Evolutionary conservation across 805 yeast species (phyloP), one percentile per base, ranked within the genome.

Genomic region (Pichia ethanolica): DNA sequence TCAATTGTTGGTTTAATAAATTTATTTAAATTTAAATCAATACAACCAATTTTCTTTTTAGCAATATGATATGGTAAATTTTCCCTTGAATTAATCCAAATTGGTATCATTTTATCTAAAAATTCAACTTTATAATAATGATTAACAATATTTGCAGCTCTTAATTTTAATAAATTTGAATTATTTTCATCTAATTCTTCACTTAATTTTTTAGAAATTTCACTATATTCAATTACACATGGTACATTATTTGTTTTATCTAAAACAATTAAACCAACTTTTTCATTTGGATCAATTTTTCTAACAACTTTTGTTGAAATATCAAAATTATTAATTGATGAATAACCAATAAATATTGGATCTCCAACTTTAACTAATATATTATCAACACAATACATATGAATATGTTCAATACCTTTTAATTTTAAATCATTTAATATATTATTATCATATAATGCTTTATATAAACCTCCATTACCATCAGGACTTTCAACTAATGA

Each of bases 71-170:
- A 91, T n/a, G 98, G 97, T 61, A 93, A 74, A 57, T 67, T 72
- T 55, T 75, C 71, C 60, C 79, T 81, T 34, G 84, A 77, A 4
- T 77, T 64, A 55, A 80, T 76, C 97, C 97, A 90, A 32, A 71
- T 62, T 5, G 85, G 83, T 52, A 89, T 72, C 68, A 72, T 72
- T 34, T 69, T 56, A 30, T 69, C 66, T 59, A 93, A 71, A 59
- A 89, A 78, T n/a, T 77, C 83, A 42, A 87, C 87, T 5, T 90
- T 83, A 68, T 91, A 93, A 68, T 90, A 93, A 68, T 93, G 99
- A 65, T 93, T 93, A 48, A 93, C 99, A 55, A 93, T 93, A 68
- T 93, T 93, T 28, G 97, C 99, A 5, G 98, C 97, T 58, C 98
- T 78, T 58, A 89, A 77, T 55, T 77, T 77, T 20, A 56, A 38